Base-by-base conservation (phyloP, 2,329 filamentous ascomycete genomes). In the Penicillium expansum region DNA sequence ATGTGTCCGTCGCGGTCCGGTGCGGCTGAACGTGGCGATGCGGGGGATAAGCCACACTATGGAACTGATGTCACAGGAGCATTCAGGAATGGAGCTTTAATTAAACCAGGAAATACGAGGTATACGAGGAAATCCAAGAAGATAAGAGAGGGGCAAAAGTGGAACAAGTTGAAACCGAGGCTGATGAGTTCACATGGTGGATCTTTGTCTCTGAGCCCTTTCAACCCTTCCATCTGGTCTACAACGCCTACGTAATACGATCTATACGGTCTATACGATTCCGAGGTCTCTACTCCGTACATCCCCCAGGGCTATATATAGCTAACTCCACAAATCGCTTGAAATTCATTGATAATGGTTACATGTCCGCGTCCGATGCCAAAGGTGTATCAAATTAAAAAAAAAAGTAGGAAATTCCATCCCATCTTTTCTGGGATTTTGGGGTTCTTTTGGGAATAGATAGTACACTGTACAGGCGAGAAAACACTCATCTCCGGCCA, bases 401-500 rank as follows among this genome's bases (percentile, higher is more conserved):
- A 50, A 33, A 60, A 54, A 50, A 38, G 4, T 35, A 47, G 44
- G 30, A 44, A 32, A 35, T 52, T 38, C 43, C 58, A 60, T 60
- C 57, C 59, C 58, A 62, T 61, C 47, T 58, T 35, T 37, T 50
- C 14, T 39, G 43, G 42, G 45, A 48, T 56, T 52, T 53, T 35
- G 45, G 30, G 39, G 33, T 18, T 16, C 33, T 35, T 18, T 39
- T 42, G 27, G 20, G 42, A 48, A 37, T 56, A 52, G 52, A 67
- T 67, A 59, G 58, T 66, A 66, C 59, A 64, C 62, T 67, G 52
- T 67, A 61, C 60, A 69, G 30, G 52, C 42, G 44, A 44, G 29
- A 50, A 29, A 32, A 24, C 52, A 48, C 64, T 62, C 67, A 67
- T 43, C 71, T 64, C 60, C 66, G 69, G 14, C 67, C 63, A 33